phyloP scores from a whole-genome alignment of 192 early-diverging fungal species.

The Linnemannia zychae region DNA sequence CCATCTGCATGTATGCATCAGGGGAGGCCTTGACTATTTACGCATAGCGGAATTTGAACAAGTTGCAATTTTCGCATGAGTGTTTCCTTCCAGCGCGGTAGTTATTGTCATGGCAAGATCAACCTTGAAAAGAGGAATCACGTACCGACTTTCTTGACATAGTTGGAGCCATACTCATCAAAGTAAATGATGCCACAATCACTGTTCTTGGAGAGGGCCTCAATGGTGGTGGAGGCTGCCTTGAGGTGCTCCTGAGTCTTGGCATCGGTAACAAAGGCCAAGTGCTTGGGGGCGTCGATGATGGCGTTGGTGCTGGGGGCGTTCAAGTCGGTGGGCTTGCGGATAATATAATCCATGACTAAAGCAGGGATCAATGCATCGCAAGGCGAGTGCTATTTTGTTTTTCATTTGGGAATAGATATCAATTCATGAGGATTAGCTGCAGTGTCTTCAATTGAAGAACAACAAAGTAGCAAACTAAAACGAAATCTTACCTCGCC shows the following conservation, averaged over 20 bases:
- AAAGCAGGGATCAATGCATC: constrained; percentile 84
- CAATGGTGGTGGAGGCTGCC: constrained; percentile 67
- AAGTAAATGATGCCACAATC: constrained; percentile 75
- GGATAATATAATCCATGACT: constrained; percentile 65
- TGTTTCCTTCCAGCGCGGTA: no score
- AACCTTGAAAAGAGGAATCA: not conserved
- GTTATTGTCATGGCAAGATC: no score
- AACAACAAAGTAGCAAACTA: constrained; percentile 2
- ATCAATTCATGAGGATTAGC: no score
- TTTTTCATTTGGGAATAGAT: not conserved
- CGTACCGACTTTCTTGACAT: constrained; percentile 80
- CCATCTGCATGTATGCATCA: constrained; percentile 92
- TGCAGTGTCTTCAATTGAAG: not conserved
- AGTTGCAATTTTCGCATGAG: not conserved
- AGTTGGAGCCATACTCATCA: constrained; percentile 77
- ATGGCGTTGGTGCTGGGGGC: constrained; percentile 35
- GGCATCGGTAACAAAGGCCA: constrained; percentile 53
- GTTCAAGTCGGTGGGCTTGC: constrained; percentile 55
- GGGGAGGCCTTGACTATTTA: constrained; percentile 64
- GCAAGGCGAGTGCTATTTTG: constrained; percentile 80
- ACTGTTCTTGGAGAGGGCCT: constrained; percentile 67
- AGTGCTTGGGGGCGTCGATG: constrained; percentile 39
- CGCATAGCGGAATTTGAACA: not conserved
- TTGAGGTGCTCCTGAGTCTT: constrained; percentile 48
- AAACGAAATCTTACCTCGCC: constrained; percentile 64